Conservation (phyloP, 2,329 filamentous ascomycete species). For the Calycina herbarum region DNA sequence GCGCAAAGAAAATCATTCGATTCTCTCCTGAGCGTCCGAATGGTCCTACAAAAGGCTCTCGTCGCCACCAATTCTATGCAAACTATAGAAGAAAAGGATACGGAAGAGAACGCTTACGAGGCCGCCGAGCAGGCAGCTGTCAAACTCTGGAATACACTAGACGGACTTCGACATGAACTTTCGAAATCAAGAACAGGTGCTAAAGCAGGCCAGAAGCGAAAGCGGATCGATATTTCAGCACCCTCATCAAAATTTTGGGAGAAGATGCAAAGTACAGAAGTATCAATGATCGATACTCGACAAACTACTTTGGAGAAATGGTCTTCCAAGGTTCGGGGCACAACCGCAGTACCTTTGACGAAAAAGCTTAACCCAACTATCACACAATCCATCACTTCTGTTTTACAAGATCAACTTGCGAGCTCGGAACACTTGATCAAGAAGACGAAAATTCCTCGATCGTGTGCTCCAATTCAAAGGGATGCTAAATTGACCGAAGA, state of each 20-base stretch:
- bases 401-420: slow-evolving; percentile 68
- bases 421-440: slow-evolving; percentile 66
- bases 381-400: slow-evolving; percentile 62
- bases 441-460: slow-evolving; percentile 69
- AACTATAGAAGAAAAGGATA: slow-evolving; percentile 45
- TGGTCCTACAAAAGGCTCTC: slow-evolving; percentile 89
- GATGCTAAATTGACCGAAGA: slow-evolving; percentile 58
- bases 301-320: slow-evolving; percentile 82
- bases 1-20: slow-evolving; percentile 85
- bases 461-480: slow-evolving; percentile 72
- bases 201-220: slow-evolving; percentile 60
- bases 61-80: slow-evolving; percentile 76
- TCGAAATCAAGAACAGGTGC: slow-evolving; percentile 46
- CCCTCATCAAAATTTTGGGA: slow-evolving; percentile 70
- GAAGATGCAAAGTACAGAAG: slow-evolving; percentile 66
- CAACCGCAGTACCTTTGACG: slow-evolving; percentile 55
- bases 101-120: slow-evolving; percentile 50
- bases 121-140: slow-evolving; percentile 85
- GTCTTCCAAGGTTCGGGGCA: slow-evolving; percentile 74
- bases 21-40: slow-evolving; percentile 82
- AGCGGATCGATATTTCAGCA: slow-evolving; percentile 56
- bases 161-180: slow-evolving; percentile 65
- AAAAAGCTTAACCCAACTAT: slow-evolving; percentile 56
- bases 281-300: slow-evolving; percentile 58
- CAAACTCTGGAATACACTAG: slow-evolving; percentile 80